Evolutionary conservation across 306 rosid species (phyloP).

Genomic region (Pyrus pyrifolia): DNA sequence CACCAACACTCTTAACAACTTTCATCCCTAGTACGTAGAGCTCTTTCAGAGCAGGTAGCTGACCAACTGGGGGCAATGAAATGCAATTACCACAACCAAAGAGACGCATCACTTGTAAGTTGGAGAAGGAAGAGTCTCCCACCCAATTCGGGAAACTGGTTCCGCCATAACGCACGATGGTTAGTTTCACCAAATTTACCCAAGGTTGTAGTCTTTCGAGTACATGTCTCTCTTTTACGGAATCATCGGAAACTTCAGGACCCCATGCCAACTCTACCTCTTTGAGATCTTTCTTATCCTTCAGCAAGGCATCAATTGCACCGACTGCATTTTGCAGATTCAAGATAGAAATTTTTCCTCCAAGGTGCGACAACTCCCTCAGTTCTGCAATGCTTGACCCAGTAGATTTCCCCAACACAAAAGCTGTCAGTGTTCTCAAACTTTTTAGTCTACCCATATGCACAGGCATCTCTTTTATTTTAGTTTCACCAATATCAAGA

Average conservation of each 20-base stretch:
- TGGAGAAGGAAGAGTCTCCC: not conserved
- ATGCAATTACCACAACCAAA: not conserved
- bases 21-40: not conserved
- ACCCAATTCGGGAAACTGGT: constrained; percentile 12
- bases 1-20: not conserved
- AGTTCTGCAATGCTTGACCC: not conserved
- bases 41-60: constrained; percentile 8
- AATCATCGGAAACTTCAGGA: rapidly evolving
- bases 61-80: constrained; percentile 2
- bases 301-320: not conserved
- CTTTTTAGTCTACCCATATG: not conserved
- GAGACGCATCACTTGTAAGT: not conserved
- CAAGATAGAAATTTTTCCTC: not conserved
- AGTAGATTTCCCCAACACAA: not conserved
- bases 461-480: not conserved
- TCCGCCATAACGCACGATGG: not conserved
- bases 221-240: not conserved
- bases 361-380: not conserved
- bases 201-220: not conserved
- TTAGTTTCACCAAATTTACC: not conserved
- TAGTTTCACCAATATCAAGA: not conserved
- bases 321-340: constrained; percentile 6
- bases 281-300: not conserved
- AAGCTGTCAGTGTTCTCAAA: not conserved
- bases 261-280: constrained; percentile 8